phyloP scores from a whole-genome alignment of 345 rosid species.

The Diplotaxis tenuifolia region DNA sequence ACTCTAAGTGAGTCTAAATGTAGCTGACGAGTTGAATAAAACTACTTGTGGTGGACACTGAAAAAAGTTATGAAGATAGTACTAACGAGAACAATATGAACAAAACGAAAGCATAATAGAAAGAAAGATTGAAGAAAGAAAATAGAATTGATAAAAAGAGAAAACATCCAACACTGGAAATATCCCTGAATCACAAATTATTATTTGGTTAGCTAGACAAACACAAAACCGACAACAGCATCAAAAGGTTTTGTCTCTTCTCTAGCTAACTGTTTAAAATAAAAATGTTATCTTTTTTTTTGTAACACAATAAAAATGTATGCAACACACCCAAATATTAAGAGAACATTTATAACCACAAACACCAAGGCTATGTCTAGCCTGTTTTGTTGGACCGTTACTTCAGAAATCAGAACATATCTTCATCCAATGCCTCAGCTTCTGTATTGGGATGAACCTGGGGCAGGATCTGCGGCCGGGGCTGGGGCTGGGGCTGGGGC shows the following conservation, averaged over 20 bases:
- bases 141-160: not conserved
- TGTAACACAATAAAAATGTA: no score
- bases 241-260: constrained; percentile 5
- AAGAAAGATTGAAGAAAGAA: not conserved
- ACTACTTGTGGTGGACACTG: not conserved
- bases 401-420: constrained; percentile 21
- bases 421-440: not conserved
- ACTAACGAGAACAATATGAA: not conserved
- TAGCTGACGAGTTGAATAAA: not conserved
- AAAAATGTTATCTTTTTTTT: no score
- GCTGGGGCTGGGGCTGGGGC: no score
- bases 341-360: constrained; percentile 11
- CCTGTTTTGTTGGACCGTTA: not conserved
- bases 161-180: constrained; percentile 5
- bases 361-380: constrained; percentile 25
- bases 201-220: constrained; percentile 3
- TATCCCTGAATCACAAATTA: constrained; percentile 16
- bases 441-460: not conserved
- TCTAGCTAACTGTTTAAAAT: not conserved
- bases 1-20: not conserved
- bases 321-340: not conserved
- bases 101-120: not conserved
- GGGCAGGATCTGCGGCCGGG: not conserved
- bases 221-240: constrained; percentile 6
- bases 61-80: not conserved